Conservation (phyloP, 1,284 basidiomycete species). For the Tilletia setariae region DNA sequence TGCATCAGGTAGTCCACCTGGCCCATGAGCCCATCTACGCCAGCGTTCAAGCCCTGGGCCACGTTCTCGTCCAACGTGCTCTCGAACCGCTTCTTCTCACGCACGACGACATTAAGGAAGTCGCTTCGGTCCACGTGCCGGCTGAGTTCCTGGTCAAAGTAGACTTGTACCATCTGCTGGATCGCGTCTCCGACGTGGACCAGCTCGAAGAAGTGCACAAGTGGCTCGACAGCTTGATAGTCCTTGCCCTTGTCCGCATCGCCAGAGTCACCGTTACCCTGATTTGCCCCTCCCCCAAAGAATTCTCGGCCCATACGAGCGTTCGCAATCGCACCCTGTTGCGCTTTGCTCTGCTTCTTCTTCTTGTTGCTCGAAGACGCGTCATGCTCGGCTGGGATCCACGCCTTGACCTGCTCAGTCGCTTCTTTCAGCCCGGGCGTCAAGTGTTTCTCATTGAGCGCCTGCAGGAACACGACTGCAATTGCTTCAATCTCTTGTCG, state of each 20-base stretch:
- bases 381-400: conserved; percentile 78
- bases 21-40: conserved; percentile 92
- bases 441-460: conserved; percentile 75
- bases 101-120: conserved; percentile 85
- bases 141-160: conserved; percentile 85
- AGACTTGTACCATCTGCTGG: conserved; percentile 93
- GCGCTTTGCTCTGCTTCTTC: background rate
- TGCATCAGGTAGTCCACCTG: conserved; percentile 93
- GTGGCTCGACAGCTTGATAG: conserved; percentile 66
- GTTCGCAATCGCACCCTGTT: conserved; percentile 7
- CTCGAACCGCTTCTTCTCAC: conserved; percentile 96
- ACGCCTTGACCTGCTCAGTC: conserved; percentile 65
- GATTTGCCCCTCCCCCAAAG: background rate
- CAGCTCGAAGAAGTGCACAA: conserved; percentile 94
- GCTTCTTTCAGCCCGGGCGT: conserved; percentile 79
- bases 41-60: conserved; percentile 85
- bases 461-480: conserved; percentile 77
- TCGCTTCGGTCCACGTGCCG: conserved; percentile 64
- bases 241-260: background rate
- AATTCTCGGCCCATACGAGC: conserved; percentile 10
- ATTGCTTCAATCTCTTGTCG: conserved; percentile 72
- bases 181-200: conserved; percentile 97
- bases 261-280: background rate
- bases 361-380: conserved; percentile 61
- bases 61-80: conserved; percentile 86